Conservation (phyloP, 139 green algal genomes). For the Coelastrella sp. region DNA sequence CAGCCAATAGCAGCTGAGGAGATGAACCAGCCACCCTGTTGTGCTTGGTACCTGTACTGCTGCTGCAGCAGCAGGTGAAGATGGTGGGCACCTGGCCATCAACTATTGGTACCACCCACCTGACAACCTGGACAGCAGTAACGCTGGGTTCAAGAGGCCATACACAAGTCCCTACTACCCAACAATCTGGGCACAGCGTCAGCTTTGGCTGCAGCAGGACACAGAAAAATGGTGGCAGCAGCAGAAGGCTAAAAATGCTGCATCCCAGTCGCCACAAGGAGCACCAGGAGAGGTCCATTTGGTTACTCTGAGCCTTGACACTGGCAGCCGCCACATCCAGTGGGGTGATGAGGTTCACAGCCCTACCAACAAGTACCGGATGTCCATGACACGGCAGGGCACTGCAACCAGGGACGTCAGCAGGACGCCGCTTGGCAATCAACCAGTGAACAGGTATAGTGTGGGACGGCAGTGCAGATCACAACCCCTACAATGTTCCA, state of each 20-base stretch:
- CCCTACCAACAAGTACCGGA: conserved; percentile 32
- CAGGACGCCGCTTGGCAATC: background rate
- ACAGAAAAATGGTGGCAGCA: conserved; percentile 17
- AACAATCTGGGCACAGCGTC: conserved; percentile 45
- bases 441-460: conserved; percentile 10
- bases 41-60: background rate
- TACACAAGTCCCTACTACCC: conserved; percentile 71
- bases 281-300: background rate
- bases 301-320: background rate
- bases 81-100: conserved; percentile 77
- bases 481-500: no score
- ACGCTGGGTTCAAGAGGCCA: conserved; percentile 43
- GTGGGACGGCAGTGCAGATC: background rate
- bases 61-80: conserved; percentile 10
- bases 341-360: background rate
- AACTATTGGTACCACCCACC: conserved; percentile 94
- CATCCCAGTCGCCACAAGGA: background rate
- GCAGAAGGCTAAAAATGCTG: conserved; percentile 35
- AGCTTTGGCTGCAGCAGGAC: conserved; percentile 37
- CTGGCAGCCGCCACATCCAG: background rate
- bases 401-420: conserved; percentile 10
- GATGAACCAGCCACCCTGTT: background rate
- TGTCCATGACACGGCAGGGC: conserved; percentile 5
- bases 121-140: conserved; percentile 71
- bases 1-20: no score